phyloP scores from a whole-genome alignment of 805 yeast species.

The Lachancea fermentati region DNA sequence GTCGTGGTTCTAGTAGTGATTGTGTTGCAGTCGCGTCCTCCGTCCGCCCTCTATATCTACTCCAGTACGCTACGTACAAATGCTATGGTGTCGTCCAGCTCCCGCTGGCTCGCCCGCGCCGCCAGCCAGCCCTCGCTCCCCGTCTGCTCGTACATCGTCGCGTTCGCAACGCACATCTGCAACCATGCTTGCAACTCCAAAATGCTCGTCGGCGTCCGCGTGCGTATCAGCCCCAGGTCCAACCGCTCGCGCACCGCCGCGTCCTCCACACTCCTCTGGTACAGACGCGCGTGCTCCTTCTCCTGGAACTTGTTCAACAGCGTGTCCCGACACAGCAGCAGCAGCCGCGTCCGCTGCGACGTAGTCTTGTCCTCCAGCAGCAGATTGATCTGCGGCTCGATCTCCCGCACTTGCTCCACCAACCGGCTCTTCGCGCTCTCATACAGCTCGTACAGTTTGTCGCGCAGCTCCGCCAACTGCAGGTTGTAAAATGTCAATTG shows the following conservation, averaged over 20 bases:
- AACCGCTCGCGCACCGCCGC: constrained; percentile 8
- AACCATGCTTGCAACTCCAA: constrained; percentile 28
- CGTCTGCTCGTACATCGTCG: constrained; percentile 20
- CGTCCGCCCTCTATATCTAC: too few species aligned
- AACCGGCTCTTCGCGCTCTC: constrained; percentile 3
- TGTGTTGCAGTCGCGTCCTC: too few species aligned
- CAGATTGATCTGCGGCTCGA: constrained; percentile 11
- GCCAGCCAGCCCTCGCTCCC: constrained; percentile 23
- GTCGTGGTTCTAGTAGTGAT: too few species aligned
- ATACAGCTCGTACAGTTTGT: constrained; percentile 16
- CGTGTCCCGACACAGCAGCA: constrained; percentile 30
- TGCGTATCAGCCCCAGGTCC: constrained; percentile 9
- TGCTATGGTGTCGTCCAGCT: constrained; percentile 31
- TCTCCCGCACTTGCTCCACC: constrained; percentile 3
- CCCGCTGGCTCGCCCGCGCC: constrained; percentile 26
- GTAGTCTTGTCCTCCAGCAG: constrained; percentile 8
- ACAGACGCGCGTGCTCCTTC: constrained; percentile 11
- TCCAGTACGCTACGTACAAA: constrained; percentile 31
- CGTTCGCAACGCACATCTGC: constrained; percentile 29
- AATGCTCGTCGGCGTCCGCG: constrained; percentile 18
- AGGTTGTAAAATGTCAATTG: constrained; percentile 31
- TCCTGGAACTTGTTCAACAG: constrained; percentile 29
- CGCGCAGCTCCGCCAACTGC: constrained; percentile 19
- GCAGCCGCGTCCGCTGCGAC: constrained; percentile 14
- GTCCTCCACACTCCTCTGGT: constrained; percentile 11